Evolutionary conservation across 179 eudicot genomes (phyloP).

Genomic region (Silene noctiflora): DNA sequence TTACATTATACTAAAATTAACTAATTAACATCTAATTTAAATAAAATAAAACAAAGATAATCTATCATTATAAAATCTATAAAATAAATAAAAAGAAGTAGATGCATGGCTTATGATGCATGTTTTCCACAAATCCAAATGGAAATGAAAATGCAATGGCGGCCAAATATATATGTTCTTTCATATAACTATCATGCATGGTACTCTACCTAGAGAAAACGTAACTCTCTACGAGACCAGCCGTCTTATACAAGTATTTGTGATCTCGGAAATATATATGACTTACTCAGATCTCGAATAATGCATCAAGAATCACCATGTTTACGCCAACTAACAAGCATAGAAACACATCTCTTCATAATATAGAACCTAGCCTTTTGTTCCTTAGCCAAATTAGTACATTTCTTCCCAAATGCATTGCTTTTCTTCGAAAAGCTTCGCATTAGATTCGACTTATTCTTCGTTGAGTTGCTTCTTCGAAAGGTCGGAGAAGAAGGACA

Average conservation of each 20-base stretch:
- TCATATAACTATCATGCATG: too few species aligned
- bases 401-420: constrained; percentile 38
- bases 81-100: too few species aligned
- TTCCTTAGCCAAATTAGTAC: constrained; percentile 36
- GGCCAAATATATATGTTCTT: neutral
- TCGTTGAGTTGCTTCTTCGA: constrained; percentile 13
- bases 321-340: constrained; percentile 41
- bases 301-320: constrained; percentile 29
- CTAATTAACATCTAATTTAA: constrained; percentile 27
- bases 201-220: neutral
- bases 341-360: constrained; percentile 41
- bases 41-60: constrained; percentile 15
- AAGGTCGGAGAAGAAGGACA: constrained; percentile 31
- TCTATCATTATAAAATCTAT: neutral
- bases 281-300: neutral
- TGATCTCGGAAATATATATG: neutral
- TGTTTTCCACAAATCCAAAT: too few species aligned
- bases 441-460: constrained; percentile 28
- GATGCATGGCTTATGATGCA: too few species aligned
- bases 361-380: constrained; percentile 39
- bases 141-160: too few species aligned
- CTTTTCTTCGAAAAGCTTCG: constrained; percentile 35
- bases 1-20: too few species aligned
- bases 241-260: neutral
- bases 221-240: neutral